These are phyloP conservation scores for Ustilago trichophora DNA, from an alignment of 1,284 basidiomycete species.

Conservation along the genomic window DNA sequence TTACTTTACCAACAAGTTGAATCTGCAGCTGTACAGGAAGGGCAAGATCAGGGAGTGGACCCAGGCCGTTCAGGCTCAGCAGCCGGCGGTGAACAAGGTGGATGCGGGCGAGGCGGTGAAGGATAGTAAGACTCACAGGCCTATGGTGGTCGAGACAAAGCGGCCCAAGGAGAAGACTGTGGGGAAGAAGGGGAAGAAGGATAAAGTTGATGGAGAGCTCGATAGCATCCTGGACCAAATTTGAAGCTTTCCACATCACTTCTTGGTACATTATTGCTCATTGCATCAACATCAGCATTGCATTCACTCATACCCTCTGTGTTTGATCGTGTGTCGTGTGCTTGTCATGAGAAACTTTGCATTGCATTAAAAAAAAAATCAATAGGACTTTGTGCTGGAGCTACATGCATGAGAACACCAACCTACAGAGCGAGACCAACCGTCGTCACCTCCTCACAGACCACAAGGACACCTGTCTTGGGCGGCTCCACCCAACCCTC, in stretches of 20 bases:
- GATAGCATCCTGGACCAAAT: slow-evolving; percentile 45
- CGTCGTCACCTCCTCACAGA: neutral
- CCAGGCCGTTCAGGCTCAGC: slow-evolving; percentile 17
- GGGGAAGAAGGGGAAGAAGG: slow-evolving; percentile 18
- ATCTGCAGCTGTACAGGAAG: slow-evolving; percentile 56
- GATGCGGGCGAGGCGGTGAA: neutral
- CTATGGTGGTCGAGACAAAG: slow-evolving; percentile 20
- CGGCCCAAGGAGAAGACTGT: slow-evolving; percentile 4
- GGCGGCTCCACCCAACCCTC: slow-evolving; percentile 14
- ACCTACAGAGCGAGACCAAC: slow-evolving; percentile 15
- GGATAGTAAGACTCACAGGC: neutral
- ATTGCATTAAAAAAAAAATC: too few species aligned
- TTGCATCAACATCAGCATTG: too few species aligned
- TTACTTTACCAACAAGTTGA: slow-evolving; percentile 58
- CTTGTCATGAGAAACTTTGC: too few species aligned
- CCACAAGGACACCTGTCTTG: slow-evolving; percentile 8
- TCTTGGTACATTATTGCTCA: too few species aligned
- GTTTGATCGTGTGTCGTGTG: too few species aligned
- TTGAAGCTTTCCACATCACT: too few species aligned
- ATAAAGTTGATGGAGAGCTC: slow-evolving; percentile 41
- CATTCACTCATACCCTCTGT: too few species aligned
- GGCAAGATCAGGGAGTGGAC: slow-evolving; percentile 52
- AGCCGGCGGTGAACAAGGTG: neutral
- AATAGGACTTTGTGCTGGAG: too few species aligned
- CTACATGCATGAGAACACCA: too few species aligned